Percentiles rank a stretch among this genome's conserved stretches.
Conservation (phyloP, 129 eudicot species). For the Scalesia atractyloides region DNA sequence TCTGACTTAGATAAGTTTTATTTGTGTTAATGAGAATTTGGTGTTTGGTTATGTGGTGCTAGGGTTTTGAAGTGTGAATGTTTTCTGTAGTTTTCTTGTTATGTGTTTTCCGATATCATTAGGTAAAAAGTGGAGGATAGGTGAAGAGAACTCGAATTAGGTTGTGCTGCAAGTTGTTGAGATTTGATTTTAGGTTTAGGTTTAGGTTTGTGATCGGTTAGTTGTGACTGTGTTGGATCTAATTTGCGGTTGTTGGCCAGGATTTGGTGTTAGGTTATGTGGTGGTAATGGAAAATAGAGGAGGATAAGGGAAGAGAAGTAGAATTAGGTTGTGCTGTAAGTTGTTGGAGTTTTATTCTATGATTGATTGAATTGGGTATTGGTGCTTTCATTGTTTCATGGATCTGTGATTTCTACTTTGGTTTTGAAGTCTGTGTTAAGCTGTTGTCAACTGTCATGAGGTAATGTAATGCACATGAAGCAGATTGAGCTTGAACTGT, state of each 20-base stretch:
- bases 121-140: too few relatives aligned
- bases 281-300: background rate
- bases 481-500: conserved; percentile 15
- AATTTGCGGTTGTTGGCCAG: too few relatives aligned
- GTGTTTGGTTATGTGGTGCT: too few relatives aligned
- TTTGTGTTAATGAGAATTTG: background rate
- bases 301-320: background rate
- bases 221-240: too few relatives aligned
- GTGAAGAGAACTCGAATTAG: too few relatives aligned
- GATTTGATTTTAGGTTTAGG: too few relatives aligned
- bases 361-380: conserved; percentile 7
- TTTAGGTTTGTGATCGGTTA: too few relatives aligned
- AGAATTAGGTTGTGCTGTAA: conserved; percentile 3
- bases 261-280: too few relatives aligned
- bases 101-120: too few relatives aligned
- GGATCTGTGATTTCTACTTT: background rate
- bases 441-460: background rate
- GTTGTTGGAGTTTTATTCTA: background rate
- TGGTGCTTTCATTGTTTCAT: background rate
- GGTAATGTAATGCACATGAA: background rate
- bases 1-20: background rate
- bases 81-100: too few relatives aligned
- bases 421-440: conserved; percentile 6
- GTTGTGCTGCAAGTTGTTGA: too few relatives aligned
- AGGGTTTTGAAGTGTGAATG: too few relatives aligned